These are phyloP conservation scores for Arabis hirsuta DNA, from an alignment of 345 rosid genomes.

Conservation along the genomic window DNA sequence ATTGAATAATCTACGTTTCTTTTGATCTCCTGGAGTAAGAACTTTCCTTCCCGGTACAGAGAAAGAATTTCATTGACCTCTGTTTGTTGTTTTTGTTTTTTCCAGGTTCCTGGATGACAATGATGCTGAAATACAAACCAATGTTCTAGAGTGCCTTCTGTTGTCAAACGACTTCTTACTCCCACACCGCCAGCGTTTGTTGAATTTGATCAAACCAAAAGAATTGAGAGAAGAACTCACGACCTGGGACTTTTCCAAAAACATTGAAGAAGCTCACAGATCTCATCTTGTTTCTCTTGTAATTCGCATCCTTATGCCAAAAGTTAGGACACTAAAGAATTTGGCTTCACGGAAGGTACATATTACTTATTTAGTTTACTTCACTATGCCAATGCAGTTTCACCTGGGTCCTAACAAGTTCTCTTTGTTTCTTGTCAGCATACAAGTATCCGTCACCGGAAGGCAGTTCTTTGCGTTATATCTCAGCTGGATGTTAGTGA, in stretches of 20 bases:
- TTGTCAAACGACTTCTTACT: slow-evolving; percentile 74
- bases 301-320: slow-evolving; percentile 74
- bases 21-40: slow-evolving; percentile 17
- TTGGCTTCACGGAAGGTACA: slow-evolving; percentile 87
- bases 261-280: slow-evolving; percentile 72
- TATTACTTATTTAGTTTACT: slow-evolving; percentile 15
- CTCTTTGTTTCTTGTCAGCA: slow-evolving; percentile 54
- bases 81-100: slow-evolving; percentile 29
- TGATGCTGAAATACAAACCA: slow-evolving; percentile 79
- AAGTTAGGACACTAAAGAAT: slow-evolving; percentile 79
- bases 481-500: slow-evolving; percentile 75
- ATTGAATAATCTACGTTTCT: slow-evolving; percentile 16
- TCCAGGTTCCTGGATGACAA: slow-evolving; percentile 84
- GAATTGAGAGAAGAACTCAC: slow-evolving; percentile 79
- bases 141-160: slow-evolving; percentile 84
- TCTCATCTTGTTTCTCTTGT: slow-evolving; percentile 63
- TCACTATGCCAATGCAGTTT: slow-evolving; percentile 12
- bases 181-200: slow-evolving; percentile 73
- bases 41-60: slow-evolving; percentile 13
- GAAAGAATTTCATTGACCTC: slow-evolving; percentile 17
- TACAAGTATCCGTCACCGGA: slow-evolving; percentile 72
- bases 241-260: slow-evolving; percentile 81
- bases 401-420: slow-evolving; percentile 27
- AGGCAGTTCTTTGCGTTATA: slow-evolving; percentile 81
- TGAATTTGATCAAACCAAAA: slow-evolving; percentile 76